phyloP scores from a whole-genome alignment of 2,329 filamentous ascomycete genomes.

The Scytalidium sp. region DNA sequence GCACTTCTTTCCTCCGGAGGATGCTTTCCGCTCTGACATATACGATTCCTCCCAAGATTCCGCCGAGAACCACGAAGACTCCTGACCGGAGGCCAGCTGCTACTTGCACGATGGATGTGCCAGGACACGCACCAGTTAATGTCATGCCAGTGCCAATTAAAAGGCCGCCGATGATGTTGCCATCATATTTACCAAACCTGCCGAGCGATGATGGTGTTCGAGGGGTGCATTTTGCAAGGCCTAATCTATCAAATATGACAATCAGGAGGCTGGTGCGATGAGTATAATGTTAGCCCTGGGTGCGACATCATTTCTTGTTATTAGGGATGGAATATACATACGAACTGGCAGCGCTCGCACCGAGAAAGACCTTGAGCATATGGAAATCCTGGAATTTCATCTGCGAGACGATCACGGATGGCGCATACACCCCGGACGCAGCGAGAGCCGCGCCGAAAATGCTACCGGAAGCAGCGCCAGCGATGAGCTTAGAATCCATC shows the following conservation, averaged over 20 bases:
- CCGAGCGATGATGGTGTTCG: constrained; percentile 50
- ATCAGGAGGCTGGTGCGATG: constrained; percentile 38
- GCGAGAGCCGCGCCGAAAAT: constrained; percentile 61
- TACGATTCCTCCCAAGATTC: constrained; percentile 51
- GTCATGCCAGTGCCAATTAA: constrained; percentile 66
- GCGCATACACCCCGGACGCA: constrained; percentile 57
- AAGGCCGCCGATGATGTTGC: constrained; percentile 61
- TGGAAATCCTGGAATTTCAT: constrained; percentile 59
- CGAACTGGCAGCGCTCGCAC: constrained; percentile 60
- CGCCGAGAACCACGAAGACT: constrained; percentile 50
- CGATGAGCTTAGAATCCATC: no score
- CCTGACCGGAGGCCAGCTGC: constrained; percentile 51
- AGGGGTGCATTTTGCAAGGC: constrained; percentile 35
- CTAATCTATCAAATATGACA: constrained; percentile 39
- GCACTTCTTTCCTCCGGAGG: neutral
- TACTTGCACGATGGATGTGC: constrained; percentile 60
- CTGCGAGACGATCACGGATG: constrained; percentile 58
- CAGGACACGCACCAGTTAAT: constrained; percentile 62
- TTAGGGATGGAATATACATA: constrained; percentile 34
- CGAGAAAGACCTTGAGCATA: constrained; percentile 64
- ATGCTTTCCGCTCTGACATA: constrained; percentile 27
- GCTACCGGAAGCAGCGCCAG: constrained; percentile 47
- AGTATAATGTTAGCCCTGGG: constrained; percentile 1
- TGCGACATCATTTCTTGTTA: constrained; percentile 4
- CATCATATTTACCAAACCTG: constrained; percentile 53